phyloP scores from a whole-genome alignment of 805 yeast genomes.

The Sugiyamaella smithiae region DNA sequence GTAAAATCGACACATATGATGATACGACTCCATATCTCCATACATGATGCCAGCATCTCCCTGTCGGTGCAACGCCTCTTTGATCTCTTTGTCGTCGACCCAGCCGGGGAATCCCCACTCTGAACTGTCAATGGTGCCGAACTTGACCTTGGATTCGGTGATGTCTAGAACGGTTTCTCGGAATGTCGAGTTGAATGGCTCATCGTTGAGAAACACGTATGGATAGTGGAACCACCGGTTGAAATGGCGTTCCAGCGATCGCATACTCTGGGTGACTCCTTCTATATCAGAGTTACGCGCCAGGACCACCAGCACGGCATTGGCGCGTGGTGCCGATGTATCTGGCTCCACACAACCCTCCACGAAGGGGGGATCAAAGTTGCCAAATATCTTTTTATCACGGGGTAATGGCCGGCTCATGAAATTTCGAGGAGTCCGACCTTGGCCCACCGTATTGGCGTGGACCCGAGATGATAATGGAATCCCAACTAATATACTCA shows the following conservation, averaged over 20 bases:
- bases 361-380: constrained; percentile 47
- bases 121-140: constrained; percentile 58
- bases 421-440: neutral
- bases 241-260: constrained; percentile 78
- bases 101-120: constrained; percentile 70
- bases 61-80: constrained; percentile 63
- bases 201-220: constrained; percentile 85
- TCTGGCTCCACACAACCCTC: constrained; percentile 54
- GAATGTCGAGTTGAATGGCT: constrained; percentile 65
- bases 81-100: constrained; percentile 43
- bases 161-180: constrained; percentile 47
- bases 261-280: constrained; percentile 72
- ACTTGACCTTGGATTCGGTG: constrained; percentile 63
- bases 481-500: constrained; percentile 2
- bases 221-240: constrained; percentile 94
- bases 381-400: constrained; percentile 15
- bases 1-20: constrained; percentile 93
- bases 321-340: constrained; percentile 52
- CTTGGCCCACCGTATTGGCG: constrained; percentile 8
- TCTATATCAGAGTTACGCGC: constrained; percentile 77
- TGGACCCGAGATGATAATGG: constrained; percentile 10
- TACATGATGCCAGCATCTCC: constrained; percentile 84
- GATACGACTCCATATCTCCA: constrained; percentile 79
- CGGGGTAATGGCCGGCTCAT: neutral
- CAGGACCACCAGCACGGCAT: constrained; percentile 81